phyloP scores from a whole-genome alignment of 768 basidiomycete species.

The Fistulinella prunicolor region DNA sequence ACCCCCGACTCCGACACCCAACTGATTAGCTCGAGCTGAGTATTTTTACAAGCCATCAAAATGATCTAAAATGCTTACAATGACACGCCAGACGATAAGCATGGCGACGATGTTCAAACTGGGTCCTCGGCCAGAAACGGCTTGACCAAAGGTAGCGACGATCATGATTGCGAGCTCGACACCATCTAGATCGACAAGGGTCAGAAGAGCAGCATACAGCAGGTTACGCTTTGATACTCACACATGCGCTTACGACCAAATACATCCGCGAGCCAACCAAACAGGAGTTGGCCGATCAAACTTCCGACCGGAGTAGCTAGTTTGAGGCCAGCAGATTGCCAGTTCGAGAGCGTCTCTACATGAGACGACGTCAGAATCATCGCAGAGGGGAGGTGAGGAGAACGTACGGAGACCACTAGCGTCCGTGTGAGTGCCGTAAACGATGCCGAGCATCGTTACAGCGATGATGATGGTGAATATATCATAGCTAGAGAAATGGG shows the following conservation, averaged over 20 bases:
- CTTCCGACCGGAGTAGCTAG: conserved; percentile 75
- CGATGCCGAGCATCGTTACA: conserved; percentile 74
- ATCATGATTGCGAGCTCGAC: conserved; percentile 70
- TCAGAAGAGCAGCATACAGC: background rate
- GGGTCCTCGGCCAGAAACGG: conserved; percentile 62
- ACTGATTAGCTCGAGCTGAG: conserved; percentile 42
- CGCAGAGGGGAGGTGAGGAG: background rate
- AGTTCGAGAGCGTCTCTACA: conserved; percentile 15
- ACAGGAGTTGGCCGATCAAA: conserved; percentile 66
- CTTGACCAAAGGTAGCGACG: conserved; percentile 70
- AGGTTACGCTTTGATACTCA: conserved; percentile 32
- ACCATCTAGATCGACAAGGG: conserved; percentile 32
- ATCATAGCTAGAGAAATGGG: conserved; percentile 45
- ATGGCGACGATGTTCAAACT: conserved; percentile 67
- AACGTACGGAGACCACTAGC: background rate
- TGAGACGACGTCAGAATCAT: conserved; percentile 24
- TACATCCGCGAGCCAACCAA: conserved; percentile 73
- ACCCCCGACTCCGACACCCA: conserved; percentile 80
- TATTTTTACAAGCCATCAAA: background rate
- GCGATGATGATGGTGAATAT: conserved; percentile 88
- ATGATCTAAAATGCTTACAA: conserved; percentile 34
- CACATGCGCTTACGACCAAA: conserved; percentile 77
- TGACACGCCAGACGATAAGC: conserved; percentile 76
- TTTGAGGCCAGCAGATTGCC: conserved; percentile 73
- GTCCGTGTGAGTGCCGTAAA: conserved; percentile 47